Conservation (phyloP, 495 filamentous ascomycete genomes). For the Durotheca rogersii region DNA sequence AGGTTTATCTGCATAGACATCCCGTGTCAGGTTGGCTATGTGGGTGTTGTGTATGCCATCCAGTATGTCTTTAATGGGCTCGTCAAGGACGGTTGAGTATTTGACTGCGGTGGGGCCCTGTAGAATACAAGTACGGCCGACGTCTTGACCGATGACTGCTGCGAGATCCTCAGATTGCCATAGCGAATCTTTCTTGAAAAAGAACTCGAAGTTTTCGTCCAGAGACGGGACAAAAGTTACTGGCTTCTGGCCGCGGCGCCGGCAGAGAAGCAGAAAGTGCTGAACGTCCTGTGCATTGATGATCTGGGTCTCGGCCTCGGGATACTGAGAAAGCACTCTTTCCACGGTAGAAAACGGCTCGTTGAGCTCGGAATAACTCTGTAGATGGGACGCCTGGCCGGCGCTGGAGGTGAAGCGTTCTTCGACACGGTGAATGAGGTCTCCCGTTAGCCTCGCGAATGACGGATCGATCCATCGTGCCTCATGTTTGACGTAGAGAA, state of each 20-base stretch:
- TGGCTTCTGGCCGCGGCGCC: slow-evolving; percentile 90
- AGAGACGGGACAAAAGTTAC: slow-evolving; percentile 91
- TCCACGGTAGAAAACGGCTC: slow-evolving; percentile 76
- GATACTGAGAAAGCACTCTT: slow-evolving; percentile 76
- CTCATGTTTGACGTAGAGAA: slow-evolving; percentile 95
- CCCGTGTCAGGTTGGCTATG: slow-evolving; percentile 72
- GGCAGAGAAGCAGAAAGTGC: slow-evolving; percentile 91
- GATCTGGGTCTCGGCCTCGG: slow-evolving; percentile 81
- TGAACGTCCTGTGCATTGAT: slow-evolving; percentile 98
- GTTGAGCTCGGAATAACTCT: slow-evolving; percentile 85
- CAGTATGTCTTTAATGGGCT: slow-evolving; percentile 90
- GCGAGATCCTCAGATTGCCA: slow-evolving; percentile 98
- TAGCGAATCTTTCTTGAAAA: slow-evolving; percentile 99
- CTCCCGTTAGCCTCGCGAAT: slow-evolving; percentile 76
- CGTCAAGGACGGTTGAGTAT: slow-evolving; percentile 84
- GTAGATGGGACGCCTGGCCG: slow-evolving; percentile 73
- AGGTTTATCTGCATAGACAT: slow-evolving; percentile 75
- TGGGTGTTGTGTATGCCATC: slow-evolving; percentile 86
- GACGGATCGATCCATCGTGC: slow-evolving; percentile 91
- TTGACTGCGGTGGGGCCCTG: slow-evolving; percentile 93
- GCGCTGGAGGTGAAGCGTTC: slow-evolving; percentile 75
- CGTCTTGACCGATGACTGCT: slow-evolving; percentile 93
- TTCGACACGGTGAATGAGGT: slow-evolving; percentile 94
- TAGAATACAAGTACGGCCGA: slow-evolving; percentile 89
- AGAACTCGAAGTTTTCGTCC: slow-evolving; percentile 95